A percentile compares a stretch with the other conserved stretches of the same genome.
phyloP scores from a whole-genome alignment of 306 rosid genomes.

The Pachyrhizus erosus region DNA sequence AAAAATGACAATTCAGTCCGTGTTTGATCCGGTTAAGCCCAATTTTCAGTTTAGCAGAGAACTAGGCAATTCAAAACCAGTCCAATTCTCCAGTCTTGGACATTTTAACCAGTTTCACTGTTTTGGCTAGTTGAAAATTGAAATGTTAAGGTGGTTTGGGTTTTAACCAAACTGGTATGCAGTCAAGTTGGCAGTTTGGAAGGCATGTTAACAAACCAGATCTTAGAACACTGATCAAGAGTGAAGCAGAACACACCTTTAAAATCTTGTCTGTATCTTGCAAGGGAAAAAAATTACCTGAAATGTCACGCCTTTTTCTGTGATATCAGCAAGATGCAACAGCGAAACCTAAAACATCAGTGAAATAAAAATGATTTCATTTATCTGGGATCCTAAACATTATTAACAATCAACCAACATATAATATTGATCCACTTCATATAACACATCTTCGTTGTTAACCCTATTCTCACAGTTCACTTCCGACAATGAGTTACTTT shows the following conservation, averaged over 20 bases:
- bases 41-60: background rate
- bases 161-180: background rate
- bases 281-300: constrained; percentile 61
- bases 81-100: background rate
- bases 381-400: constrained; percentile 25
- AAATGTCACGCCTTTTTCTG: constrained; percentile 96
- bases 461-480: constrained; percentile 25
- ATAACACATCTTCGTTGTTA: constrained; percentile 25
- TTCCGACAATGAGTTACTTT: background rate
- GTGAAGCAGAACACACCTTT: constrained; percentile 21
- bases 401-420: constrained; percentile 12
- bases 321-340: constrained; percentile 96
- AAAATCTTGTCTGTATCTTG: constrained; percentile 17
- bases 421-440: constrained; percentile 31
- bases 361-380: constrained; percentile 23
- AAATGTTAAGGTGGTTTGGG: background rate
- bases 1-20: background rate
- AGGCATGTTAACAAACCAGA: background rate
- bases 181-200: background rate
- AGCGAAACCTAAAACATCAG: constrained; percentile 75
- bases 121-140: background rate
- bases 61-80: background rate
- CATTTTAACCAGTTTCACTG: background rate
- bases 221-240: constrained; percentile 16
- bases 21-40: constrained; percentile 1